These are phyloP conservation scores for Moelleriella libera DNA, from an alignment of 2,329 filamentous ascomycete genomes.

Conservation along the genomic window DNA sequence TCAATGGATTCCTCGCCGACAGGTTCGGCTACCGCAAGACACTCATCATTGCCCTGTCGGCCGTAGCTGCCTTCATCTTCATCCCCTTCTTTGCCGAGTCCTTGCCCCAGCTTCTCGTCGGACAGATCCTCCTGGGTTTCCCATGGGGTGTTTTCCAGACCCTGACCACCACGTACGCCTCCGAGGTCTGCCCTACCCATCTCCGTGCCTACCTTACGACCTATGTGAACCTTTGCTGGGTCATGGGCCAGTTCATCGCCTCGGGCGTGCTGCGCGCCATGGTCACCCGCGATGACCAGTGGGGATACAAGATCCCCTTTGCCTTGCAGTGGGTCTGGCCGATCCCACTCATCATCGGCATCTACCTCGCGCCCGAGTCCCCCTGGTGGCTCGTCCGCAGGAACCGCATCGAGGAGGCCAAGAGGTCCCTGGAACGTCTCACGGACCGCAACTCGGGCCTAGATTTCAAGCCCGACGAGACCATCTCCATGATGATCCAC, in stretches of 20 bases:
- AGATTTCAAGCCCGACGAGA: conserved; percentile 24
- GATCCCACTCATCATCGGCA: conserved; percentile 25
- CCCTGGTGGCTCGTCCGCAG: conserved; percentile 35
- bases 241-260: conserved; percentile 31
- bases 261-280: conserved; percentile 27
- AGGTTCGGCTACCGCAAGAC: conserved; percentile 31
- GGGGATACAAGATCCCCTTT: conserved; percentile 33
- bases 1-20: conserved; percentile 33
- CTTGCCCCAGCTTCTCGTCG: conserved; percentile 25
- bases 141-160: conserved; percentile 34
- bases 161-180: conserved; percentile 30
- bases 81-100: conserved; percentile 31
- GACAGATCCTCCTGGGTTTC: conserved; percentile 31
- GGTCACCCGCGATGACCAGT: conserved; percentile 20
- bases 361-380: conserved; percentile 31
- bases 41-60: conserved; percentile 25
- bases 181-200: conserved; percentile 29
- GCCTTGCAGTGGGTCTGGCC: conserved; percentile 36
- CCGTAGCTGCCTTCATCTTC: conserved; percentile 29
- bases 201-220: conserved; percentile 34
- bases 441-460: conserved; percentile 20
- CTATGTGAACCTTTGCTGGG: conserved; percentile 36
- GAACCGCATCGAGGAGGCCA: conserved; percentile 23
- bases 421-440: conserved; percentile 22
- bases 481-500: conserved; percentile 34